Base-by-base conservation (phyloP, 2,329 filamentous ascomycete species). In the Fusarium sp. region DNA sequence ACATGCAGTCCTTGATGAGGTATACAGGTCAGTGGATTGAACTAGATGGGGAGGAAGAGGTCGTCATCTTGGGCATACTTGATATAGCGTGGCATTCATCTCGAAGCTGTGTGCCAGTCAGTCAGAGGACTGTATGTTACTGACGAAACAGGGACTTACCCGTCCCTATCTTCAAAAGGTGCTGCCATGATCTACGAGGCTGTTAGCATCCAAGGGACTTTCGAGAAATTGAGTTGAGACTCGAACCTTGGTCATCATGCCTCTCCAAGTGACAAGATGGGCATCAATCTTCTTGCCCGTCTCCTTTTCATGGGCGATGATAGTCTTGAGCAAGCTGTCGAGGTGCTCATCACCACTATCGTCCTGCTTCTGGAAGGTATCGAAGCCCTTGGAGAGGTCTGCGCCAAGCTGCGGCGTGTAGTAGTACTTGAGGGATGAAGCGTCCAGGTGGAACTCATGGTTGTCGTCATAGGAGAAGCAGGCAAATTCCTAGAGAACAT, bases 161-260 rank as follows among this genome's bases (percentile, higher is more conserved):
- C 93, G 80, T 96, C 94, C 80, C 93, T 90, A 74, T 92, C 89
- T 74, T 97, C 95, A 80, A 94, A 98, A 1, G 95, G 93, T 0
- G 93, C 87, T 0, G 92, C 91, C 91, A 98, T 91, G 74, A 99
- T 94, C 94, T 98, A 47, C n/a, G 16, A 52, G 18, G 13, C 9
- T 20, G n/a, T 77, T 47, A 78, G 64, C 38, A 59, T 22, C 27
- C n/a, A 35, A 14, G 14, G 3, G 18, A 6, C 22, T 18, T n/a
- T 25, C 3, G 25, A 31, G 20, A 38, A n/a, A 18, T 16, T 42
- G 7, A 54, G 11, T 18, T 38, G 35, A 45, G 27, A 31, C 25
- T 62, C 83, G 63, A 80, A 95, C 95, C 88, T 98, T 99, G 72
- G 97, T 98, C 92, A 99, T 95, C 95, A 98, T 98, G 40, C 97